Base-by-base conservation (phyloP, 1,284 basidiomycete species). In the Mycosarcoma maydis region DNA sequence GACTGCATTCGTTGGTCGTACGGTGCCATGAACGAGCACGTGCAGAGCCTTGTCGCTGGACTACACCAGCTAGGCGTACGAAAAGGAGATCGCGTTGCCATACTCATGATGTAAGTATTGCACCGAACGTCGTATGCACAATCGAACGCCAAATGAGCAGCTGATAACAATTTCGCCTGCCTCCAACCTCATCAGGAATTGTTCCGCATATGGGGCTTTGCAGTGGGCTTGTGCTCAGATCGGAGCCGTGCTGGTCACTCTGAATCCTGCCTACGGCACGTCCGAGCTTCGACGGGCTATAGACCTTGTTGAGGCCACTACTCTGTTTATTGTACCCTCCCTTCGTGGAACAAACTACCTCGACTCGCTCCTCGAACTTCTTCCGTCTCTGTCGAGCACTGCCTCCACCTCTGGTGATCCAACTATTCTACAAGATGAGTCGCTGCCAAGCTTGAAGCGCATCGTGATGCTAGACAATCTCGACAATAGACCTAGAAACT, bases 211-310 rank as follows among this genome's bases (percentile, higher is more conserved):
- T 79, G 90, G 89, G 2, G 85, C 87, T 82, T 81, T 92, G 29
- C 91, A 92, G 75, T 92, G 91, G 90, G 91, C 91, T 7, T 89
- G 88, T 68, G 89, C 90, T 23, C 87, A 87, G 51, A 86, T 92
- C 42, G 91, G 91, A 19, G 90, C 90, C 7, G 88, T 92, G 40
- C 82, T 92, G 24, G 90, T 90, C 11, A 92, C 90, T 3, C 84
- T 92, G 40, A 92, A 92, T 73, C 91, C 91, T 7, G 90, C 91
- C 0, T 92, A 92, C 77, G 86, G 88, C 24, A 78, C 88, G 3
- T 84, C 86, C 36, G 91, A 92, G 77, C 85, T 92, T 43, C 89
- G 89, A 19, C 49, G 66, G 26, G 68, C 88, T 0, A 83, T 92
- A n/a, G 86, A 86, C 42, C 84, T 90, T 6, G 89, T 87, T 13